Conservation (phyloP, 2,329 filamentous ascomycete species). For the Penicillium sp. region DNA sequence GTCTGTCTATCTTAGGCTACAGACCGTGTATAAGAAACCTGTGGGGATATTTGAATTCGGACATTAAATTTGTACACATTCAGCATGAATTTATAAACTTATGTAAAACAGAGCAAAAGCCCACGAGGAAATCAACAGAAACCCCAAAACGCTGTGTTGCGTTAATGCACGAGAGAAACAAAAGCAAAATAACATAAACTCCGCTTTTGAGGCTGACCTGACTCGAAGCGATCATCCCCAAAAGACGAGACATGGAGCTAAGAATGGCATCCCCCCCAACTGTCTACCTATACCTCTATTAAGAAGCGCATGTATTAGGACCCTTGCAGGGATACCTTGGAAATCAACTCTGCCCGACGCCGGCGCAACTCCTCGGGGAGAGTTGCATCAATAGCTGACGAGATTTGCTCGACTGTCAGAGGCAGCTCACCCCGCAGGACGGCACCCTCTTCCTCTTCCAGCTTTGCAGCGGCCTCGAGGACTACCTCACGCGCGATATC, state of each 20-base stretch:
- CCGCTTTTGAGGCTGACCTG: neutral
- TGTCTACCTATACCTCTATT: neutral
- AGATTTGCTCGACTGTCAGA: conserved; percentile 26
- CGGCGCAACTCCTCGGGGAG: conserved; percentile 86
- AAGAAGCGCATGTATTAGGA: conserved; percentile 12
- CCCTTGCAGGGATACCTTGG: conserved; percentile 25
- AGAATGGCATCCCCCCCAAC: neutral
- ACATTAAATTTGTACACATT: neutral
- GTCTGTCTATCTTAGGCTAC: neutral
- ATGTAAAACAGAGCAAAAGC: neutral
- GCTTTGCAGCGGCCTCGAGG: conserved; percentile 42
- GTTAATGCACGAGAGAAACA: neutral
- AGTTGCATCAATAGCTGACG: conserved; percentile 64
- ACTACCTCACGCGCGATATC: conserved; percentile 41
- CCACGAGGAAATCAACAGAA: neutral
- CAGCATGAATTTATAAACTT: neutral
- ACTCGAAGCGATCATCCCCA: neutral
- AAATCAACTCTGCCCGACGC: conserved; percentile 31
- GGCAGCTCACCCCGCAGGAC: conserved; percentile 35
- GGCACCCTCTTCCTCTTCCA: conserved; percentile 40
- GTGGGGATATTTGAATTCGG: neutral
- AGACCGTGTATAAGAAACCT: neutral
- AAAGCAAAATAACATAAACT: neutral
- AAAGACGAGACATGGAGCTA: neutral
- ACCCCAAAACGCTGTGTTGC: neutral